phyloP scores from a whole-genome alignment of 2,329 filamentous ascomycete species.

The Aureobasidium sp. region DNA sequence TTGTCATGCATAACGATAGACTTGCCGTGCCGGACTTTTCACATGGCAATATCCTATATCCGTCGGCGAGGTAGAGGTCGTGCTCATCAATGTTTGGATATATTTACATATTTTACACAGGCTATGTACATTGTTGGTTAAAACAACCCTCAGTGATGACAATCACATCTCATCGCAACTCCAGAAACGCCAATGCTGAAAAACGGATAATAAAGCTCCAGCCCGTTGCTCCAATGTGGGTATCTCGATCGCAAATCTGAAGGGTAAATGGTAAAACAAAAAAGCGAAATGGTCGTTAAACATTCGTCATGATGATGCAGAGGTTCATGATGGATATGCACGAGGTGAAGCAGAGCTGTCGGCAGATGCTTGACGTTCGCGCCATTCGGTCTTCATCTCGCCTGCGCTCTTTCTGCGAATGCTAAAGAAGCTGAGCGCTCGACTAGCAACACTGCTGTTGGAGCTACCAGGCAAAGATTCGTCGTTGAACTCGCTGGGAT shows the following conservation, averaged over 20 bases:
- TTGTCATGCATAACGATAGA: background rate
- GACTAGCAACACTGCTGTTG: constrained; percentile 25
- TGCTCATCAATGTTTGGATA: background rate
- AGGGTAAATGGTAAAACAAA: background rate
- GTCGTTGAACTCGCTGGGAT: background rate
- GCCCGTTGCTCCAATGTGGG: constrained; percentile 1
- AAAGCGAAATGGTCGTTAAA: background rate
- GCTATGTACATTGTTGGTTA: background rate
- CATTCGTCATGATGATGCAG: background rate
- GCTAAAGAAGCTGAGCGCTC: constrained; percentile 28
- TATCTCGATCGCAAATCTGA: background rate
- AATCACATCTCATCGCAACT: background rate
- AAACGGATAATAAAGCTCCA: background rate
- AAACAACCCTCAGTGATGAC: background rate
- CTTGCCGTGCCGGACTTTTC: background rate
- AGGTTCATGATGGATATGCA: background rate
- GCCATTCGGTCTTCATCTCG: constrained; percentile 15
- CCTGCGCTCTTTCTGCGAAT: constrained; percentile 21
- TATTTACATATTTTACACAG: background rate
- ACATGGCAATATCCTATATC: background rate
- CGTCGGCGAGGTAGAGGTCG: background rate
- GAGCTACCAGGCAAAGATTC: constrained; percentile 20
- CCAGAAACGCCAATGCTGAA: constrained; percentile 6
- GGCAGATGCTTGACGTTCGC: constrained; percentile 11
- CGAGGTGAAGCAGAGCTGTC: background rate